Evolutionary conservation across 1,284 basidiomycete genomes (phyloP), one percentile per base, ranked within the genome.

Genomic region (Fomitopsis pinicola): DNA sequence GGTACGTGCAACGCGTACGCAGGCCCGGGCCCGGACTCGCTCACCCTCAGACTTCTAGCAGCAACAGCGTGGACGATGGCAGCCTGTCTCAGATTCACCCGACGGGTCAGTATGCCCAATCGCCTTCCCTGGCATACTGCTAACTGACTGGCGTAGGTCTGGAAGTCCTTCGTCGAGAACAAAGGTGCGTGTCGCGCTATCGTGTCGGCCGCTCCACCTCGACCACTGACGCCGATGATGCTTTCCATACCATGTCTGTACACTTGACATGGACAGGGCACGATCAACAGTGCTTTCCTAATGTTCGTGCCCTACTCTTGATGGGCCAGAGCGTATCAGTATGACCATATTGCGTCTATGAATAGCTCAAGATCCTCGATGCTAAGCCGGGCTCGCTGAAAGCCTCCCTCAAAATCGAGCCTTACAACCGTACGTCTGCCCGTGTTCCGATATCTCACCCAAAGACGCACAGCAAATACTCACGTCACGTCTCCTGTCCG

Each of bases 101-200:
- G 63, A 14, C 45, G 67, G 50, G 67, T 68, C 42, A 63, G 67
- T 57, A 10, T 28, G 26, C 35, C 3, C 45, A n/a, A 22, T 33
- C 38, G n/a, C 52, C 28, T 5, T 5, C 28, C 2, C 12, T 50
- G 14, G 26, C 22, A 33, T 33, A 8, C 17, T 30, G 15, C 26
- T 45, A 40, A 38, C 8, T 7, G 17, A 55, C n/a, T 36, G 4
- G 8, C 57, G 22, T 40, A 91, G 89, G 91, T 92, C 60, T 92
- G 90, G 91, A 83, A 85, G 71, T 91, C 88, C 12, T 92, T 93
- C 69, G 66, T 92, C 1, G 84, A 87, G 57, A 89, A 86, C 66
- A 83, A 87, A 80, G 90, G 90, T 87, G 53, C 15, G 73, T 46
- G n/a, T 28, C 26, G 38, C 46, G 22, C 46, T 50, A 22, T 42